A percentile compares a stretch with the other conserved stretches of the same genome.
Conservation (phyloP, 768 basidiomycete genomes). For the Goffeauzyma gilvescens region DNA sequence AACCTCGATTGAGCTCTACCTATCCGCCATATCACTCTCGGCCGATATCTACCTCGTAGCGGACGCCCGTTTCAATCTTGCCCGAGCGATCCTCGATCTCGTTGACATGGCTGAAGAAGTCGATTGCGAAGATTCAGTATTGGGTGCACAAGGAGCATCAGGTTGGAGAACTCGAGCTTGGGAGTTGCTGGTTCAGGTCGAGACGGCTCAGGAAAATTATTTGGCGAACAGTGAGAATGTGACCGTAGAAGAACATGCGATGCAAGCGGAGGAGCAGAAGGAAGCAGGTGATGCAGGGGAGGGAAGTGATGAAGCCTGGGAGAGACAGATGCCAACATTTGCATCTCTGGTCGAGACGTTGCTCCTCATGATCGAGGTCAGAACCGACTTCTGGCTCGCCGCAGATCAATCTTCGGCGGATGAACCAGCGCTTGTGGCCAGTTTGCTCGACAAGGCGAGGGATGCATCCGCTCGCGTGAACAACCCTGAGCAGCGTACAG, state of each 20-base stretch:
- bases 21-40: slow-evolving; percentile 15
- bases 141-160: slow-evolving; percentile 6
- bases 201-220: slow-evolving; percentile 23
- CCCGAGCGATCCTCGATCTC: slow-evolving; percentile 17
- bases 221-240: slow-evolving; percentile 6
- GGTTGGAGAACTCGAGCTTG: slow-evolving; percentile 24
- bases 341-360: not conserved
- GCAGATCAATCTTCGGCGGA: slow-evolving; percentile 1
- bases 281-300: slow-evolving; percentile 11
- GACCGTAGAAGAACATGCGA: not conserved
- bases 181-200: slow-evolving; percentile 16
- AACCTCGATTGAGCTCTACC: slow-evolving; percentile 20
- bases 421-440: too few species aligned
- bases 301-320: slow-evolving; percentile 2
- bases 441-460: too few species aligned
- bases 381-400: too few species aligned
- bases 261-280: slow-evolving; percentile 12
- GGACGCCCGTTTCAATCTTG: slow-evolving; percentile 27
- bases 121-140: slow-evolving; percentile 6
- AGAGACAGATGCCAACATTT: not conserved
- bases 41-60: slow-evolving; percentile 18
- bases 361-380: not conserved
- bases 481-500: too few species aligned
- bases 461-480: too few species aligned
- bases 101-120: slow-evolving; percentile 25